Base-by-base conservation (phyloP, 345 rosid species). In the Populus davidiana region DNA sequence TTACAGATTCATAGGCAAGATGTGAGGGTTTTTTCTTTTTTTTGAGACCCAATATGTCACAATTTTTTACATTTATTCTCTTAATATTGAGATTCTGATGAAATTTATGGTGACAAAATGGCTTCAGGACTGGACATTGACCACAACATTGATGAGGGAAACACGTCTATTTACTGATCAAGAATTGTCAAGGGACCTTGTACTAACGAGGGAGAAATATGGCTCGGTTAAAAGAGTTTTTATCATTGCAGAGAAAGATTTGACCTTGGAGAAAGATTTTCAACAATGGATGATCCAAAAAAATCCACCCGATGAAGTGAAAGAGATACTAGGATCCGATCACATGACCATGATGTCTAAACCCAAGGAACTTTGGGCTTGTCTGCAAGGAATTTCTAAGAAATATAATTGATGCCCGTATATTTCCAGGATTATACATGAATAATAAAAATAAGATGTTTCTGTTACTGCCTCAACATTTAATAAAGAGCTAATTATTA, bases 291-390 rank as follows among this genome's bases (percentile, higher is more conserved):
- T 90, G 86, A 85, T 89, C 76, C 41, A 79, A 65, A 80, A 69
- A 33, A 92, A 86, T 31, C 90, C 86, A 50, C 91, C 94, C 27
- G 56, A 81, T 71, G 81, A 85, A 70, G 87, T 89, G 69, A 50
- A 77, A 20, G 78, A 69, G 78, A 77, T 89, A 25, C 29, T 71
- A 20, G 85, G 87, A 54, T 89, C 91, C 36, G 91, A 88, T 80
- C 94, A 87, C 67, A 88, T 89, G 91, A 86, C 85, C 62, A 90
- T 87, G 86, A 85, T 85, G 81, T 89, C 87, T 7, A 77, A 38
- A 70, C 89, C 90, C 6, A 29, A 33, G 8, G 76, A 84, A 67
- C 85, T 87, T 6, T 78, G 70, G 61, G 69, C 49, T 1, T 70
- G 47, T 70, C 80, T 87, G 23, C 76, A 79, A 6, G 23, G 21